Percentiles rank a stretch among this genome's conserved stretches.
phyloP scores from a whole-genome alignment of 2,329 filamentous ascomycete species.

The Colletotrichum echinochloae region DNA sequence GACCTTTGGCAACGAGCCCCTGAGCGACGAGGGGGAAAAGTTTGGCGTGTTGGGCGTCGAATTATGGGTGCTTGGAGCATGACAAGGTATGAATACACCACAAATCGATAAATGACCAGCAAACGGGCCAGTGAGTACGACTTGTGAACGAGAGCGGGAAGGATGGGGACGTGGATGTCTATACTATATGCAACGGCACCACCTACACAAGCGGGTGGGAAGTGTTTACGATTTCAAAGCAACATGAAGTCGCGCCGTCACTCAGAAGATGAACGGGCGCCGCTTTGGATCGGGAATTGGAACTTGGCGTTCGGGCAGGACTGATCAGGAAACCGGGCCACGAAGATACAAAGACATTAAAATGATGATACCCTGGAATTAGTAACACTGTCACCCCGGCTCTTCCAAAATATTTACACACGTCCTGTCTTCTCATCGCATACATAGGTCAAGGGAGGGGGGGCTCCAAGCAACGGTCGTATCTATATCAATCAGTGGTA shows the following conservation, averaged over 20 bases:
- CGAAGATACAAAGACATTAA: background rate
- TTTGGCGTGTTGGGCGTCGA: constrained; percentile 93
- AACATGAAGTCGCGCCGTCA: background rate
- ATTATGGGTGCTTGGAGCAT: constrained; percentile 86
- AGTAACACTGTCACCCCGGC: background rate
- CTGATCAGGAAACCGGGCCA: background rate
- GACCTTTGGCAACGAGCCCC: constrained; percentile 93
- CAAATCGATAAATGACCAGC: background rate
- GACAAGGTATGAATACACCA: constrained; percentile 4
- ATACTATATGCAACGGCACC: background rate
- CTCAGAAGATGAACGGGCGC: background rate
- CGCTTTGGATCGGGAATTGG: background rate
- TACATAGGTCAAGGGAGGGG: background rate
- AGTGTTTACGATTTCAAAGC: background rate
- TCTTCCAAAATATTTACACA: background rate
- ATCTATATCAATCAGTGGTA: background rate
- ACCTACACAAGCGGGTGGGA: background rate
- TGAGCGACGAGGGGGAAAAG: constrained; percentile 93
- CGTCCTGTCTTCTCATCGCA: background rate
- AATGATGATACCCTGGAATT: constrained; percentile 2
- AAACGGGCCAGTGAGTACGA: background rate
- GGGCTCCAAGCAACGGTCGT: too few species aligned
- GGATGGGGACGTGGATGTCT: background rate
- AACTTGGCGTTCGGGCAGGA: background rate
- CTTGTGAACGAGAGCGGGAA: background rate